Evolutionary conservation across 2,329 filamentous ascomycete species (phyloP).

Genomic region (Penicillium thymicola): DNA sequence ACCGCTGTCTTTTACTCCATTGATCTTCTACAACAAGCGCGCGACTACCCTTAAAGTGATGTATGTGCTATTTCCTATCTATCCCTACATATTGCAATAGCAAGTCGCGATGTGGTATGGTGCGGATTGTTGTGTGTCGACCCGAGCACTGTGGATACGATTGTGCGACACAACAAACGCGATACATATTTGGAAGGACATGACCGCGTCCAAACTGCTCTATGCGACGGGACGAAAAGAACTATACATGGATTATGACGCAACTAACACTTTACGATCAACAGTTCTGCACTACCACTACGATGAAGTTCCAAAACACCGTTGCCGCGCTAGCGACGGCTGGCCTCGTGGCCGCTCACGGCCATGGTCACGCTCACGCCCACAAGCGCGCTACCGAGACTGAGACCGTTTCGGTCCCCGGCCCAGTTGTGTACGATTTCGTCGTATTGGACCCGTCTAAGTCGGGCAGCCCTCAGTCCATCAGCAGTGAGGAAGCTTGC

Average conservation of each 20-base stretch:
- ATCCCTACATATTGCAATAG: neutral
- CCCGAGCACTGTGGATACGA: neutral
- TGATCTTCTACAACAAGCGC: constrained; percentile 29
- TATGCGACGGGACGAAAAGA: neutral
- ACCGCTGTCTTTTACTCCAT: constrained; percentile 26
- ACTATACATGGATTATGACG: neutral
- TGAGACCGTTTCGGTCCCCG: constrained; percentile 55
- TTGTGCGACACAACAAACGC: neutral
- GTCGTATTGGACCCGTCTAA: constrained; percentile 61
- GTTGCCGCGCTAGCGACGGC: constrained; percentile 42
- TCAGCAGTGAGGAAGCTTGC: constrained; percentile 58
- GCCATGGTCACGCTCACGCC: constrained; percentile 43
- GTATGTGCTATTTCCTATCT: constrained; percentile 23
- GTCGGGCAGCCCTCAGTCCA: constrained; percentile 15
- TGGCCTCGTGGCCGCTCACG: constrained; percentile 43
- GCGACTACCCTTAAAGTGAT: constrained; percentile 28
- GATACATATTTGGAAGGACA: neutral
- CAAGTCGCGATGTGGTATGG: neutral
- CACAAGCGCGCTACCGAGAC: constrained; percentile 43
- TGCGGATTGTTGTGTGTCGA: neutral
- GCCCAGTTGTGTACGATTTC: constrained; percentile 68
- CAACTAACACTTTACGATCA: neutral
- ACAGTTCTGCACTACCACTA: constrained; percentile 10
- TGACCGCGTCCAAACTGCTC: neutral
- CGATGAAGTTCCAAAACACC: constrained; percentile 42